Evolutionary conservation across 2,329 filamentous ascomycete genomes (phyloP).

Genomic region (Pyrenophora teres): DNA sequence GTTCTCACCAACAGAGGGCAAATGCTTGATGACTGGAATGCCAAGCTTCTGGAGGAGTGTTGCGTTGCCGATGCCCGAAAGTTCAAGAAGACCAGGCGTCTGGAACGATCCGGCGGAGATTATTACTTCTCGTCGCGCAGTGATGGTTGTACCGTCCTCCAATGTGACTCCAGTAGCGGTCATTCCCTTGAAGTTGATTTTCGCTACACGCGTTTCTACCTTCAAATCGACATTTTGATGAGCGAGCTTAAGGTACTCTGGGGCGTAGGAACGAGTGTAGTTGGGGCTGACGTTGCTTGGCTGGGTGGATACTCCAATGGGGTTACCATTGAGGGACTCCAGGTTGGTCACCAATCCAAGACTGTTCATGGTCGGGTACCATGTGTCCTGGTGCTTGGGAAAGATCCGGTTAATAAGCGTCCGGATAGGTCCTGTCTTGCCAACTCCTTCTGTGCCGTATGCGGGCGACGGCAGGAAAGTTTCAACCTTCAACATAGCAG

Average conservation of each 20-base stretch:
- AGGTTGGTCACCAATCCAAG: slow-evolving; percentile 50
- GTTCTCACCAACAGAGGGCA: slow-evolving; percentile 36
- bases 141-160: slow-evolving; percentile 35
- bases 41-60: slow-evolving; percentile 20
- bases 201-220: slow-evolving; percentile 46
- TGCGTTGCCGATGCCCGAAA: slow-evolving; percentile 31
- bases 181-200: slow-evolving; percentile 44
- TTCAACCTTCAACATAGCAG: slow-evolving; percentile 42
- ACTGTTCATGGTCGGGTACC: slow-evolving; percentile 54
- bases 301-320: slow-evolving; percentile 57
- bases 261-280: slow-evolving; percentile 57
- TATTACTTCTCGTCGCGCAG: slow-evolving; percentile 37
- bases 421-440: slow-evolving; percentile 38
- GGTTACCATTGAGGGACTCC: slow-evolving; percentile 57
- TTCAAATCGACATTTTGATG: slow-evolving; percentile 51
- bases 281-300: slow-evolving; percentile 56
- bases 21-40: slow-evolving; percentile 25
- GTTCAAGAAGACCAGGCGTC: slow-evolving; percentile 32
- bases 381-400: slow-evolving; percentile 51
- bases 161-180: slow-evolving; percentile 42
- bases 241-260: slow-evolving; percentile 52
- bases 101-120: slow-evolving; percentile 35
- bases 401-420: slow-evolving; percentile 51
- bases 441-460: slow-evolving; percentile 38
- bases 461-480: slow-evolving; percentile 33